These are phyloP conservation scores for Aureobasidium sp. DNA, from an alignment of 2,329 filamentous ascomycete genomes.

Conservation along the genomic window DNA sequence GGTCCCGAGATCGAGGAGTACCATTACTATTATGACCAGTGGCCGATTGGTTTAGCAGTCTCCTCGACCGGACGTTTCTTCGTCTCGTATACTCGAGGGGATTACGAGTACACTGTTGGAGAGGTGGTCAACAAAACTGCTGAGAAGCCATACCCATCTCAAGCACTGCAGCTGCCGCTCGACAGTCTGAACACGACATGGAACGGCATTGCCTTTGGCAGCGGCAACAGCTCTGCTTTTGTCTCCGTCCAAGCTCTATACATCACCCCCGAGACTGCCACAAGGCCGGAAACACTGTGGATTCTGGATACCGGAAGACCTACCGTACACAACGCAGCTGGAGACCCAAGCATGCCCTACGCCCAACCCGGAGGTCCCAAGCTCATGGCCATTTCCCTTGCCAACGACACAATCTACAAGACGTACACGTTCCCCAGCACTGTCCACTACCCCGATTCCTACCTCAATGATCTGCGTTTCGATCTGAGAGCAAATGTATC, in stretches of 20 bases:
- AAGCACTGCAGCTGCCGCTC: constrained; percentile 29
- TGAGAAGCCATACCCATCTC: constrained; percentile 38
- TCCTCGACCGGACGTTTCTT: constrained; percentile 37
- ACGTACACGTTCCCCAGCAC: constrained; percentile 35
- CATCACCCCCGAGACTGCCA: constrained; percentile 31
- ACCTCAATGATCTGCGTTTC: constrained; percentile 40
- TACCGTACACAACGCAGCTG: constrained; percentile 31
- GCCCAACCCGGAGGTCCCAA: constrained; percentile 39
- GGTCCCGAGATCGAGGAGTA: constrained; percentile 40
- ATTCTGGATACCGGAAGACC: constrained; percentile 38
- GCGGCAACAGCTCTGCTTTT: constrained; percentile 32
- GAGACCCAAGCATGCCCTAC: constrained; percentile 34
- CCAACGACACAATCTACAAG: constrained; percentile 31
- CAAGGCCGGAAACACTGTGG: constrained; percentile 36
- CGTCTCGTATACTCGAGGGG: constrained; percentile 38
- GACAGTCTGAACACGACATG: constrained; percentile 31
- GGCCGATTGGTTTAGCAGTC: constrained; percentile 38
- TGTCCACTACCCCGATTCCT: constrained; percentile 39
- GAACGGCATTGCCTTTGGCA: constrained; percentile 37
- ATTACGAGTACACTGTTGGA: constrained; percentile 39
- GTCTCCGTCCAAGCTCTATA: constrained; percentile 39
- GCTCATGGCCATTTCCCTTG: constrained; percentile 34
- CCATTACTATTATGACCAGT: constrained; percentile 38
- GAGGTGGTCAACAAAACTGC: constrained; percentile 40
- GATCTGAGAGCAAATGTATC: constrained; percentile 35